These are phyloP conservation scores for Suhomyces pyralidae DNA, from an alignment of 805 yeast genomes.

Conservation along the genomic window DNA sequence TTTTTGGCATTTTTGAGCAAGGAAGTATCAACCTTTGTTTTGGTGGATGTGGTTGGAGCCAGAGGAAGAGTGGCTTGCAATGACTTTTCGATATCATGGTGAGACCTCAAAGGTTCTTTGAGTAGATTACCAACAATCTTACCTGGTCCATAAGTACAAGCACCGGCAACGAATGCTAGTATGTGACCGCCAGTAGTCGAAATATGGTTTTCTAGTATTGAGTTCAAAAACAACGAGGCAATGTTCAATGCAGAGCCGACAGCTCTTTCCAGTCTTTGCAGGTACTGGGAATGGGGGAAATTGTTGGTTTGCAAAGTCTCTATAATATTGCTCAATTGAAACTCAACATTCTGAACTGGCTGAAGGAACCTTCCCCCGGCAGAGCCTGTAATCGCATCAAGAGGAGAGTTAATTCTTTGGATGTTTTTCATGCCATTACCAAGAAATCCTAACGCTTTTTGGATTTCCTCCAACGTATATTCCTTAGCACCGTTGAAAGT, in stretches of 20 bases:
- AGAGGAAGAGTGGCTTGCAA: slow-evolving; percentile 27
- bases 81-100: slow-evolving; percentile 54
- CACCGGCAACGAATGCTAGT: slow-evolving; percentile 57
- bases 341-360: slow-evolving; percentile 49
- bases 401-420: slow-evolving; percentile 13
- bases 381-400: slow-evolving; percentile 11
- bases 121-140: slow-evolving; percentile 51
- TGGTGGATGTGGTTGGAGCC: slow-evolving; percentile 33
- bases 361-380: slow-evolving; percentile 44
- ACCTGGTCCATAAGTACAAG: slow-evolving; percentile 67
- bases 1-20: slow-evolving; percentile 37
- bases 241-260: slow-evolving; percentile 61
- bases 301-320: slow-evolving; percentile 48
- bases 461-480: slow-evolving; percentile 48
- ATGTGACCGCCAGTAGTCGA: slow-evolving; percentile 51
- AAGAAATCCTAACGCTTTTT: slow-evolving; percentile 44
- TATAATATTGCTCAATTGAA: slow-evolving; percentile 45
- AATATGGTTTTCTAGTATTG: slow-evolving; percentile 37
- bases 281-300: slow-evolving; percentile 43
- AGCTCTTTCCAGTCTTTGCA: slow-evolving; percentile 49
- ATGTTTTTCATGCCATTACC: slow-evolving; percentile 20
- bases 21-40: slow-evolving; percentile 28
- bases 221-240: slow-evolving; percentile 37
- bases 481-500: slow-evolving; percentile 57
- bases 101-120: slow-evolving; percentile 65